phyloP scores from a whole-genome alignment of 768 basidiomycete genomes.

The Boletus subcaerulescens region DNA sequence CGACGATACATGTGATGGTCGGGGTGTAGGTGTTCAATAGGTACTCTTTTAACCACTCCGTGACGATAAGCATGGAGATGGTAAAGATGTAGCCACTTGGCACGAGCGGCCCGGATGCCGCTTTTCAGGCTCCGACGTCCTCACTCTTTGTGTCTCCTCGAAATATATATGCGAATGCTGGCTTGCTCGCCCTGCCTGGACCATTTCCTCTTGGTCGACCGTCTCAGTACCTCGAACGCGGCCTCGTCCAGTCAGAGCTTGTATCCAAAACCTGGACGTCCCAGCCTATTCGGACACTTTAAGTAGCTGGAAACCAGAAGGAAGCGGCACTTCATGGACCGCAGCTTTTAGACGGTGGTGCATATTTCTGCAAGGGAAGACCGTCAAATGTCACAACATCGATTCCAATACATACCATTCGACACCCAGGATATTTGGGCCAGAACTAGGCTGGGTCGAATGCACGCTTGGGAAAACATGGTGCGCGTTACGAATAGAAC shows the following conservation, averaged over 20 bases:
- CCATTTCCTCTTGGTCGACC: background rate
- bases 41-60: too few relatives aligned
- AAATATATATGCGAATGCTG: background rate
- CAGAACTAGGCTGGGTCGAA: conserved; percentile 24
- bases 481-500: conserved; percentile 14
- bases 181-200: background rate
- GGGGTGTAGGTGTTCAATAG: too few relatives aligned
- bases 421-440: conserved; percentile 51
- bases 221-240: background rate
- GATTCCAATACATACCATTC: background rate
- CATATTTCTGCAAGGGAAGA: background rate
- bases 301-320: background rate
- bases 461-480: conserved; percentile 34
- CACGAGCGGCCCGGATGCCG: too few relatives aligned
- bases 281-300: background rate
- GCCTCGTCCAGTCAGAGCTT: background rate
- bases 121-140: too few relatives aligned
- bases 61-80: too few relatives aligned
- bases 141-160: too few relatives aligned
- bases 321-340: background rate
- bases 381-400: background rate
- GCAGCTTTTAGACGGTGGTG: background rate
- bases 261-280: background rate
- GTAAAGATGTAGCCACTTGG: too few relatives aligned
- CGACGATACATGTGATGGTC: too few relatives aligned